phyloP scores from a whole-genome alignment of 495 filamentous ascomycete genomes.

The Astrothelium subdiscretum region DNA sequence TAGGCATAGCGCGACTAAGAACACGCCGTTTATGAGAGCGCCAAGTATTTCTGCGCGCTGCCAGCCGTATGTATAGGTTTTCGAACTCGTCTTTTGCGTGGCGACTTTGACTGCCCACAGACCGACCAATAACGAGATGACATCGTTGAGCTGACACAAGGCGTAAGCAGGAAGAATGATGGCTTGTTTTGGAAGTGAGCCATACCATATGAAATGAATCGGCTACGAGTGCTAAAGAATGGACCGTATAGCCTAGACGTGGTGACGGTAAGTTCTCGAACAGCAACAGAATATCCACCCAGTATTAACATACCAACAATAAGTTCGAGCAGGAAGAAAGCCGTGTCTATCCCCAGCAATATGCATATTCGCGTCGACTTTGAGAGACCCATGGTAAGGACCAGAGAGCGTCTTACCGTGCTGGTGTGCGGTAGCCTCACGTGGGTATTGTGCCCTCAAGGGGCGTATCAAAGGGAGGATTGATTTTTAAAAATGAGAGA shows the following conservation, averaged over 20 bases:
- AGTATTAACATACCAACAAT: constrained; percentile 46
- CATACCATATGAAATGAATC: constrained; percentile 97
- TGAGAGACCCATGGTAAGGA: constrained; percentile 64
- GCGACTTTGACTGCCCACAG: constrained; percentile 91
- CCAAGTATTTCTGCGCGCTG: constrained; percentile 96
- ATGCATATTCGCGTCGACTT: constrained; percentile 87
- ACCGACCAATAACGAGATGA: constrained; percentile 83
- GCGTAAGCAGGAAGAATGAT: neutral
- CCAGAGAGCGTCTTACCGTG: neutral
- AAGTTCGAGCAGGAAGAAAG: constrained; percentile 84
- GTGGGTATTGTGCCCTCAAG: too few relatives aligned
- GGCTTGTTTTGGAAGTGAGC: neutral
- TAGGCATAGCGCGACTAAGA: constrained; percentile 87
- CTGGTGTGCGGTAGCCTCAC: too few relatives aligned
- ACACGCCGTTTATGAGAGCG: constrained; percentile 91
- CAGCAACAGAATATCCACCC: constrained; percentile 11
- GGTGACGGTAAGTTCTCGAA: neutral
- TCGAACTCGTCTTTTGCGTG: constrained; percentile 61
- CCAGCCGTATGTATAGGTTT: constrained; percentile 93
- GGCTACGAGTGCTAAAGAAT: constrained; percentile 85
- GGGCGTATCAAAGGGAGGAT: neutral
- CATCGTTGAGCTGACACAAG: constrained; percentile 72
- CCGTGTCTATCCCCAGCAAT: constrained; percentile 78
- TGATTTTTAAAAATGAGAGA: neutral
- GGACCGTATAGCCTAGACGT: constrained; percentile 57